Evolutionary conservation across 345 rosid species (phyloP).

Genomic region (Brassica cretica): DNA sequence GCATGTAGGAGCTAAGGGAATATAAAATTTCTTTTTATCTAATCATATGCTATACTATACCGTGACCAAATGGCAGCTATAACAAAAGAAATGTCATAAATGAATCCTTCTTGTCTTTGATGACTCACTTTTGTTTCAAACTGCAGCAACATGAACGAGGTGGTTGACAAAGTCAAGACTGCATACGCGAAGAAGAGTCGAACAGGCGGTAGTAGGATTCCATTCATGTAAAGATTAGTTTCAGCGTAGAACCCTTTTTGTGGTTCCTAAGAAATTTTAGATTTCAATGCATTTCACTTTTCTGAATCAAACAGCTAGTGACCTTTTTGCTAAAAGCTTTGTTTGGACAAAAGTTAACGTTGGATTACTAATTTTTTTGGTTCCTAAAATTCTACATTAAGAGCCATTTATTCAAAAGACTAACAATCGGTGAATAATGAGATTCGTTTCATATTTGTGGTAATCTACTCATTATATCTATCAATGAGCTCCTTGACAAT

Average conservation of each 20-base stretch:
- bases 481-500: slow-evolving; percentile 51
- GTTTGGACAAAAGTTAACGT: not conserved
- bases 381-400: slow-evolving; percentile 5
- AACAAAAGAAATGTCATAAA: not conserved
- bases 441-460: slow-evolving; percentile 41
- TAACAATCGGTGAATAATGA: not conserved
- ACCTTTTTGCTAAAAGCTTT: not conserved
- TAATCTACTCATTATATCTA: slow-evolving; percentile 68
- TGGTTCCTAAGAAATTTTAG: not conserved
- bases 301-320: not conserved
- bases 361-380: not conserved
- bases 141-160: slow-evolving; percentile 88
- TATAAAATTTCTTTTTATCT: not conserved
- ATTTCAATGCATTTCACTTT: slow-evolving; percentile 14
- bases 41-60: not conserved
- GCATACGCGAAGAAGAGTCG: slow-evolving; percentile 78
- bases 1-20: slow-evolving; percentile 2
- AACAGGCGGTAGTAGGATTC: slow-evolving; percentile 52
- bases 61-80: not conserved
- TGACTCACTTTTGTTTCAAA: slow-evolving; percentile 11
- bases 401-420: slow-evolving; percentile 5
- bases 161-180: slow-evolving; percentile 87
- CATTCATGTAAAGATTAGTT: slow-evolving; percentile 53
- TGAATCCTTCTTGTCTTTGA: not conserved
- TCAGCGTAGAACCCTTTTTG: slow-evolving; percentile 4